phyloP scores from a whole-genome alignment of 768 basidiomycete genomes.

The Mycena polygramma region DNA sequence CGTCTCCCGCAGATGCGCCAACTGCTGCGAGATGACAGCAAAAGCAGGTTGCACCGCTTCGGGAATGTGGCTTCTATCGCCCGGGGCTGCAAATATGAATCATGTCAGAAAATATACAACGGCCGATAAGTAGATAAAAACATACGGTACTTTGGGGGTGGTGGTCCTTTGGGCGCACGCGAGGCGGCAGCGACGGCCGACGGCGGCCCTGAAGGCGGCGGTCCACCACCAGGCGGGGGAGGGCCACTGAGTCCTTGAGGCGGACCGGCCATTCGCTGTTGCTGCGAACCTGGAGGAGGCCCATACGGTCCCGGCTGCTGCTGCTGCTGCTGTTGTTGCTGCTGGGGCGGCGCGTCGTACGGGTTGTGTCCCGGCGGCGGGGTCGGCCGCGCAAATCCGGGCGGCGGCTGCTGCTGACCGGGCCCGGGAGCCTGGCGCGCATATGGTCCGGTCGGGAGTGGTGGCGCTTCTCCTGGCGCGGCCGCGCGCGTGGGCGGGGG shows the following conservation, averaged over 20 bases:
- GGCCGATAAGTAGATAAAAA: constrained; percentile 19
- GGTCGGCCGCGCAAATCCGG: constrained; percentile 32
- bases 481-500: constrained; percentile 56
- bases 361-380: constrained; percentile 16
- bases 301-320: constrained; percentile 55
- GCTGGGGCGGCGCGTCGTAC: constrained; percentile 35
- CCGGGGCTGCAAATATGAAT: constrained; percentile 69
- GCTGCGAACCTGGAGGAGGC: constrained; percentile 40
- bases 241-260: constrained; percentile 43
- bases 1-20: constrained; percentile 78
- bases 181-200: constrained; percentile 40
- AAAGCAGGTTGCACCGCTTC: constrained; percentile 75
- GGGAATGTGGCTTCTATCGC: constrained; percentile 94
- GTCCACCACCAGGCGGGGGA: constrained; percentile 53
- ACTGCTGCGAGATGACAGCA: constrained; percentile 71
- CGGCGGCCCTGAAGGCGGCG: constrained; percentile 34
- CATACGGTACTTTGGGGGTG: constrained; percentile 63
- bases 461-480: constrained; percentile 57
- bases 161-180: constrained; percentile 46
- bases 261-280: constrained; percentile 40
- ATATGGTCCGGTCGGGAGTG: constrained; percentile 51
- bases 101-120: background rate
- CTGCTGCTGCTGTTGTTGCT: constrained; percentile 33
- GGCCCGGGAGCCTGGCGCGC: constrained; percentile 50
- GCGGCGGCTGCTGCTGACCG: constrained; percentile 47